Evolutionary conservation across 2,329 filamentous ascomycete species (phyloP).

Genomic region (Leptosphaerulina australis): DNA sequence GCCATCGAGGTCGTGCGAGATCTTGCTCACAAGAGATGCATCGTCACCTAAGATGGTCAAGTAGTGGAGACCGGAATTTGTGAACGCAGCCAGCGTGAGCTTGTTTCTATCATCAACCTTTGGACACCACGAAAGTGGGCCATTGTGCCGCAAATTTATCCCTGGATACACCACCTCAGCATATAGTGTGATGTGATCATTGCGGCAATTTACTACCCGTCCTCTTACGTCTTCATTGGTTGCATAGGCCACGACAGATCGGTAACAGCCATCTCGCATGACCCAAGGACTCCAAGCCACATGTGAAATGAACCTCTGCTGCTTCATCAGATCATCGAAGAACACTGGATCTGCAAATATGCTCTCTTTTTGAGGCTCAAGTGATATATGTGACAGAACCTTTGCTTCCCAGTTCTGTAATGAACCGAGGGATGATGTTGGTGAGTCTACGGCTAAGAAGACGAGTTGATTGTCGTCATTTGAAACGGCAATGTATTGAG

Average conservation of each 20-base stretch:
- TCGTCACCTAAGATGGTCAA: conserved; percentile 33
- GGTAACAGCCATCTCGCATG: conserved; percentile 16
- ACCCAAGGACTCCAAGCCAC: conserved; percentile 52
- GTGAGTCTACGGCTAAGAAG: conserved; percentile 47
- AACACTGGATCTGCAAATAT: conserved; percentile 22
- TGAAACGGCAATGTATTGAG: conserved; percentile 46
- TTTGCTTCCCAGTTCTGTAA: conserved; percentile 36
- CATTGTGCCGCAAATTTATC: conserved; percentile 31
- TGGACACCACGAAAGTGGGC: conserved; percentile 41
- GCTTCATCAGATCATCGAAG: conserved; percentile 41
- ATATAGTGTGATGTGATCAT: conserved; percentile 24
- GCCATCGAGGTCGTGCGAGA: conserved; percentile 46
- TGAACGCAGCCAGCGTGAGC: conserved; percentile 43
- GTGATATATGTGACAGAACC: conserved; percentile 35
- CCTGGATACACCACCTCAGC: conserved; percentile 34
- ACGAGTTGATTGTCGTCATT: conserved; percentile 52
- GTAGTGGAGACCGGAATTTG: conserved; percentile 32
- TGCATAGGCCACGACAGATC: conserved; percentile 46
- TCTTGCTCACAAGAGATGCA: conserved; percentile 27
- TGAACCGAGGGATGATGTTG: conserved; percentile 40
- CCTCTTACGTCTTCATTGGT: conserved; percentile 43
- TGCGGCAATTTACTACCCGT: conserved; percentile 26
- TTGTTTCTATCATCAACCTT: conserved; percentile 18
- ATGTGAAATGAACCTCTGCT: conserved; percentile 44
- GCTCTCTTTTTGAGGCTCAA: conserved; percentile 21